A percentile compares a stretch with the other conserved stretches of the same genome.
phyloP scores from a whole-genome alignment of 345 rosid genomes.

The Populus davidiana region DNA sequence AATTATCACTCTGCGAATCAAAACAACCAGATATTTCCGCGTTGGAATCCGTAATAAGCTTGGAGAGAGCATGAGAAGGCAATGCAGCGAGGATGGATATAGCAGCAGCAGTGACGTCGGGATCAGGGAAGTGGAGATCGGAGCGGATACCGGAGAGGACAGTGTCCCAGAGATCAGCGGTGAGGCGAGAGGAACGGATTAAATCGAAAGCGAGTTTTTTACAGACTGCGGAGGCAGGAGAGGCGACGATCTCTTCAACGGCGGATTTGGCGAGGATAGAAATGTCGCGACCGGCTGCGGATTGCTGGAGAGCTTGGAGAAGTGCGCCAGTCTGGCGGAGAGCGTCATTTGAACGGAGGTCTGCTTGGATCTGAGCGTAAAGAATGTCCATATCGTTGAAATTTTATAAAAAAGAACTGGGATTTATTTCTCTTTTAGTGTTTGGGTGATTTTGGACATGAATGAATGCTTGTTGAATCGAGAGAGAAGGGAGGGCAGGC shows the following conservation, averaged over 20 bases:
- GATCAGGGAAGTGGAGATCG: constrained; percentile 92
- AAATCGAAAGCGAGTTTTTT: constrained; percentile 94
- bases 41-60: constrained; percentile 66
- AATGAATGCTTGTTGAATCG: neutral
- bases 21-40: constrained; percentile 75
- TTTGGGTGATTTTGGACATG: neutral
- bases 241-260: constrained; percentile 87
- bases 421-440: neutral
- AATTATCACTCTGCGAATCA: constrained; percentile 66
- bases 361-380: constrained; percentile 97
- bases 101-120: constrained; percentile 90
- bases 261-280: constrained; percentile 88
- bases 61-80: constrained; percentile 77
- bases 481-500: neutral
- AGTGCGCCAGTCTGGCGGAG: constrained; percentile 92
- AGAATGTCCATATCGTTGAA: constrained; percentile 70
- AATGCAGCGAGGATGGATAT: constrained; percentile 84
- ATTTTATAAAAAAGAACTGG: neutral
- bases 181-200: constrained; percentile 90
- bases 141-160: constrained; percentile 72
- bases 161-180: constrained; percentile 94
- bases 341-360: constrained; percentile 96
- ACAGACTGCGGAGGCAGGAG: constrained; percentile 95
- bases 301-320: constrained; percentile 92
- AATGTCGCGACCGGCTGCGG: constrained; percentile 91